Base-by-base conservation (phyloP, 2,329 filamentous ascomycete genomes). In the Aspergillus proliferans region DNA sequence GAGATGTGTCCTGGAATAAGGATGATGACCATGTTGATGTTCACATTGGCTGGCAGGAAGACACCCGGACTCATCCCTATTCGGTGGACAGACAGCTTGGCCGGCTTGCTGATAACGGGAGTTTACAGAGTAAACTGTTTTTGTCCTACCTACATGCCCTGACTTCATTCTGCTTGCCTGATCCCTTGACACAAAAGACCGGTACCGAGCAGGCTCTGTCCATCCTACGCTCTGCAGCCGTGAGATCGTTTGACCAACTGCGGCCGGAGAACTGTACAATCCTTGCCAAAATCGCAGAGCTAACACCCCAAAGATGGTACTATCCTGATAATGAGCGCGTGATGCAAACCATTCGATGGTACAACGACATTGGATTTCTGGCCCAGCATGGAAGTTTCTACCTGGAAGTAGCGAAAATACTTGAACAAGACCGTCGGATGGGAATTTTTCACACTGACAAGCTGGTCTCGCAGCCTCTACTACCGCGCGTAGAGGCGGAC, bases 301-400 rank as follows among this genome's bases (percentile, higher is more conserved):
- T 81, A 0, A 72, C 73, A 1, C 78, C 78, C 0, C 8, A 7
- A 2, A 61, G 76, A 28, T 14, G 36, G 0, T 82, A 69, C 49
- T 82, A 81, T 49, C 61, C 60, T 12, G 43, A 28, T 3, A 51
- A 54, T 43, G 50, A 58, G 41, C 50, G 56, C 12, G 62, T 66
- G 0, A 81, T 82, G 77, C 75, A 83, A 47, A 65, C 43, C 0
- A 66, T 79, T 2, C 1, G 12, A 0, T 83, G 79, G 79, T 47
- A 57, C 0, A 0, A 49, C 0, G n/a, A 46, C 15, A 57, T 81
- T 0, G 65, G 68, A 1, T 68, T 65, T 4, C 52, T 76, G 1
- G 59, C 74, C 0, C 79, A 82, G 47, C 70, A 81, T 47, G 66
- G 67, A 0, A 56, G 58, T 0, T 78, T 79, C 39, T 63, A 63